Conservation (phyloP, 768 basidiomycete species). For the Postia placenta region DNA sequence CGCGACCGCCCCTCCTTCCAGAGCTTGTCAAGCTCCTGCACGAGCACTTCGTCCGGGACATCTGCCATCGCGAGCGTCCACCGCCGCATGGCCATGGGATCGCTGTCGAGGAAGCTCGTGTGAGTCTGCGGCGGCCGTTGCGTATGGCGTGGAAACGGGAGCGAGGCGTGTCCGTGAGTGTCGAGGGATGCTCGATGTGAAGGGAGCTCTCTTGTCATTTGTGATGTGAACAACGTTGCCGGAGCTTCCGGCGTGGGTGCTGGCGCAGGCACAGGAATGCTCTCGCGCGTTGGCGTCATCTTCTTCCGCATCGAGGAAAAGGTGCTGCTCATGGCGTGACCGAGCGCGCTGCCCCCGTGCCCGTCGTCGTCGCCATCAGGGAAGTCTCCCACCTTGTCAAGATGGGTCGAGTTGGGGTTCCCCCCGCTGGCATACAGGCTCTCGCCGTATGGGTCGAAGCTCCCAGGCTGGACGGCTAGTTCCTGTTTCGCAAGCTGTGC, state of each 20-base stretch:
- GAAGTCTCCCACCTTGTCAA: not conserved
- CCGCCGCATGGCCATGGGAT: constrained; percentile 19
- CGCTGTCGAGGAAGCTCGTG: constrained; percentile 9
- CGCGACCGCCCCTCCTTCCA: constrained; percentile 18
- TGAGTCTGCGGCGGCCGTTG: not conserved
- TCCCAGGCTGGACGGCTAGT: not conserved
- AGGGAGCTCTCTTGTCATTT: not conserved
- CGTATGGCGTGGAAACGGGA: not conserved
- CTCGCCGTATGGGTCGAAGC: constrained; percentile 4
- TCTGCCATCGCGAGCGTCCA: constrained; percentile 29
- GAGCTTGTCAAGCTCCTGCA: constrained; percentile 24
- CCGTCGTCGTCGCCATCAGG: not conserved
- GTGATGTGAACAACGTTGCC: not conserved
- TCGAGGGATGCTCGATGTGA: not conserved
- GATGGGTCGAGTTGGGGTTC: not conserved
- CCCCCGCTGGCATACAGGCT: constrained; percentile 2
- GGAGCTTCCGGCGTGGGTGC: not conserved
- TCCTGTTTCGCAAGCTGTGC: not conserved
- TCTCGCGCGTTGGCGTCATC: constrained; percentile 1
- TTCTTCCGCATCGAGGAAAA: constrained; percentile 1
- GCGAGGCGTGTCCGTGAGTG: not conserved
- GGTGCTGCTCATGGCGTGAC: constrained; percentile 1
- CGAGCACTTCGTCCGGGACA: constrained; percentile 26
- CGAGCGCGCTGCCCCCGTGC: not conserved
- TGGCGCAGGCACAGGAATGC: not conserved